Conservation (phyloP, 2,329 filamentous ascomycete species). For the Scorias spongiosa region DNA sequence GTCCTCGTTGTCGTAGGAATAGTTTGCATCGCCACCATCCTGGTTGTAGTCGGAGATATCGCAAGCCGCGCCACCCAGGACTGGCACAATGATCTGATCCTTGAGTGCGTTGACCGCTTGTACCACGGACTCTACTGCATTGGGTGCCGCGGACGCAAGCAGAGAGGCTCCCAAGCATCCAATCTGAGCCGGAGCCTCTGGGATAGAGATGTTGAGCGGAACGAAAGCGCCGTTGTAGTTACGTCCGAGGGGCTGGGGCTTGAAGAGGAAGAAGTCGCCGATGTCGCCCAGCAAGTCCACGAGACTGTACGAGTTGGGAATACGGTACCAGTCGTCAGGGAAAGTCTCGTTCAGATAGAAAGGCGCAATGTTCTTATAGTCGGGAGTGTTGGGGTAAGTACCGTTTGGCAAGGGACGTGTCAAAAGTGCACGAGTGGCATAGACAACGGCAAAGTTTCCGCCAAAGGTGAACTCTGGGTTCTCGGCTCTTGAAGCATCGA, state of each 20-base stretch:
- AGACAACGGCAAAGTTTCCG: constrained; percentile 11
- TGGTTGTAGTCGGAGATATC: constrained; percentile 4
- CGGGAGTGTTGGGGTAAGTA: constrained; percentile 5
- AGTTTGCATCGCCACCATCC: constrained; percentile 1
- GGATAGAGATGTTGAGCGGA: constrained; percentile 11
- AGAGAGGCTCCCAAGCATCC: constrained; percentile 10
- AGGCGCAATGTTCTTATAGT: constrained; percentile 12
- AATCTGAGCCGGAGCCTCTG: constrained; percentile 5
- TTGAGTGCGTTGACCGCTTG: constrained; percentile 6
- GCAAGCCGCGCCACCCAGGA: constrained; percentile 4
- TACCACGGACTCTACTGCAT: constrained; percentile 6
- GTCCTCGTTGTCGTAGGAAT: constrained; percentile 3
- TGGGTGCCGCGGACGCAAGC: constrained; percentile 11
- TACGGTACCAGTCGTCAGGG: constrained; percentile 12
- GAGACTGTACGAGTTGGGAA: constrained; percentile 10
- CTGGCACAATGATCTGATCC: constrained; percentile 5
- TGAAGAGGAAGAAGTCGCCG: constrained; percentile 7
- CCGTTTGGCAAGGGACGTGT: constrained; percentile 15
- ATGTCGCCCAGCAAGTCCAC: constrained; percentile 8
- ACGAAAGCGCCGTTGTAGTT: constrained; percentile 17
- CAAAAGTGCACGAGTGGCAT: constrained; percentile 16
- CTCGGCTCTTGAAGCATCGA: constrained; percentile 13
- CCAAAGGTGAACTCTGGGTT: constrained; percentile 15
- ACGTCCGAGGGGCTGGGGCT: constrained; percentile 6
- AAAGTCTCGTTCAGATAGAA: constrained; percentile 19